Evolutionary conservation across 73 alveolate genomes (phyloP), one percentile per base, ranked within the genome.

Genomic region (Blepharisma stoltei): DNA sequence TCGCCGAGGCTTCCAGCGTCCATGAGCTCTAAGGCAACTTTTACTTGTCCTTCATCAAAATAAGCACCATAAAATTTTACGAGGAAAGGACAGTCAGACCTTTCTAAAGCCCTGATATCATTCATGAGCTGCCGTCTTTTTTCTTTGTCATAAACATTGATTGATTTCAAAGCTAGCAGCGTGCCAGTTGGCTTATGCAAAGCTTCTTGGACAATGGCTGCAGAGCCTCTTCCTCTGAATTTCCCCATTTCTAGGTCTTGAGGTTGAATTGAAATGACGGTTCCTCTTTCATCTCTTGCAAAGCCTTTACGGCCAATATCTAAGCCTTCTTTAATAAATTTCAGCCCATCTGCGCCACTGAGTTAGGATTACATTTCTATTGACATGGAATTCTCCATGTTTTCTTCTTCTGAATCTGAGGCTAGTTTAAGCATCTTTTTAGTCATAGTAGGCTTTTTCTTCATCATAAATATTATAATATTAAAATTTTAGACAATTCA

Each of bases 71-170:
- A 89, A 86, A 95, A 91, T 66, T 93, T 83, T 21, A 95, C 92
- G 45, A 93, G 67, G 78, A 93, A 95, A 38, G 92, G 90, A 67
- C 99, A 95, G 76, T 80, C 78, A 83, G 93, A 93, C 66, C 93
- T 87, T 46, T 89, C 78, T 67, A 97, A 88, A 54, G 92, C 91
- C 71, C 90, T 92, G 65, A 97, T 84, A 83, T 97, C 99, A 79
- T 97, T 97, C 81, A 92, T 92, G 14, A 97, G 92, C 82, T 97
- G 92, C 32, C 87, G 86, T 55, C 99, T 75, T 70, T 91, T 89
- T 68, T 87, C 96, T 78, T 93, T 85, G 78, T 97, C 99, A 78
- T 92, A 97, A 43, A 89, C 95, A 86, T 95, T 95, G n/a, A 97
- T 92, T 45, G 91, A 81, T 90, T 92, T 92, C 37, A 92, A 71